A percentile compares a stretch with the other conserved stretches of the same genome.
Conservation (phyloP, 108 stramenopile genomes). For the Discostella pseudostelligera region DNA sequence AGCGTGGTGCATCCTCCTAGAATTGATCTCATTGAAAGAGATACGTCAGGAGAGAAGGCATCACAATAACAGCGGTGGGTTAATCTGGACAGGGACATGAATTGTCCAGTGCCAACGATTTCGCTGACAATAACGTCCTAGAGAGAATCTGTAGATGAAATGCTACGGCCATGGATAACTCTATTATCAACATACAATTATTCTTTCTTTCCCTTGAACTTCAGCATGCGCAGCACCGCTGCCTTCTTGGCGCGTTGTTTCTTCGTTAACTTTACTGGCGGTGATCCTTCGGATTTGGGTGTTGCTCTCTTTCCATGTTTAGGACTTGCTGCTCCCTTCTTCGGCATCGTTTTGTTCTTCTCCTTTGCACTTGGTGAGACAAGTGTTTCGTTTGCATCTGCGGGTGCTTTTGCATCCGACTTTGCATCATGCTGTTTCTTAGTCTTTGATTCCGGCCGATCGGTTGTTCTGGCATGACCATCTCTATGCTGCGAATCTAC, state of each 20-base stretch:
- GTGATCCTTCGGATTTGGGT: background rate
- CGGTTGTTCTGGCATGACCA: too few relatives aligned
- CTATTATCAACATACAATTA: too few relatives aligned
- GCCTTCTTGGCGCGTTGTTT: constrained; percentile 40
- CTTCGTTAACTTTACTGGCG: constrained; percentile 32
- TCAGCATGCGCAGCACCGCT: constrained; percentile 21
- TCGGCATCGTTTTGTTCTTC: constrained; percentile 4
- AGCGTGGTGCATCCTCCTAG: too few relatives aligned
- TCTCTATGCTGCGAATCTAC: too few relatives aligned
- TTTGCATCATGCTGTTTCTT: background rate
- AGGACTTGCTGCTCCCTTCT: background rate
- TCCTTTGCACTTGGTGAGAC: background rate
- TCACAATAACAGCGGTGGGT: too few relatives aligned
- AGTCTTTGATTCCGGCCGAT: too few relatives aligned
- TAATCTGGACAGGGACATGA: too few relatives aligned
- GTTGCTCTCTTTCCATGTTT: background rate
- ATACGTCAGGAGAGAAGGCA: background rate
- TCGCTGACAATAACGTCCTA: too few relatives aligned
- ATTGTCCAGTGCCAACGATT: too few relatives aligned
- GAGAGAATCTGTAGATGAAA: background rate
- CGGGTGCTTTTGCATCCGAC: constrained; percentile 4
- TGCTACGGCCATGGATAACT: background rate
- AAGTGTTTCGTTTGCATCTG: background rate
- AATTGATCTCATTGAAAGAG: too few relatives aligned
- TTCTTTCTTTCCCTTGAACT: constrained; percentile 13